A percentile compares a stretch with the other conserved stretches of the same genome.
Conservation (phyloP, 2,329 filamentous ascomycete genomes). For the Uncinocarpus reesii region DNA sequence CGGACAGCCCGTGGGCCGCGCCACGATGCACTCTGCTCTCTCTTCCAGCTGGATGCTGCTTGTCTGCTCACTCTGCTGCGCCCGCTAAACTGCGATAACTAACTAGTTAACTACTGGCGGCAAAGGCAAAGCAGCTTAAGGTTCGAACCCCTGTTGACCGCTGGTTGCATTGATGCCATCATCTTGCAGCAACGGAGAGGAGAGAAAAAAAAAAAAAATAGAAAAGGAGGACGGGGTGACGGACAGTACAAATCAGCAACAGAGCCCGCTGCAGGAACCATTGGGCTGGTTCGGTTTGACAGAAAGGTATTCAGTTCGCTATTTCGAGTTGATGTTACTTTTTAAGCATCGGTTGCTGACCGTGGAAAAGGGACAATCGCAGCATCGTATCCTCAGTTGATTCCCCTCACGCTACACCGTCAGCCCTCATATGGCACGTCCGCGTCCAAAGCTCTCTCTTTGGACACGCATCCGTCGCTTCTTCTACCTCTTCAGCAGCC, state of each 20-base stretch:
- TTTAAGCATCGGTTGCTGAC: too few relatives aligned
- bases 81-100: too few relatives aligned
- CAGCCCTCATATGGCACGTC: slow-evolving; percentile 8
- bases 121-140: slow-evolving; percentile 1
- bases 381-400: too few relatives aligned
- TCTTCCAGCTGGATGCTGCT: not conserved
- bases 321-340: too few relatives aligned
- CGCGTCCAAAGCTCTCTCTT: slow-evolving; percentile 11
- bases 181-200: slow-evolving; percentile 6
- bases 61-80: not conserved
- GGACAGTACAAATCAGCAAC: not conserved
- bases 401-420: not conserved
- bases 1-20: not conserved
- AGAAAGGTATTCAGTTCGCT: too few relatives aligned
- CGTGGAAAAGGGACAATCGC: too few relatives aligned
- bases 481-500: slow-evolving; percentile 13
- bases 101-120: not conserved
- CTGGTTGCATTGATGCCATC: slow-evolving; percentile 10
- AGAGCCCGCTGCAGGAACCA: not conserved
- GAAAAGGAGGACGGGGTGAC: not conserved
- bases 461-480: slow-evolving; percentile 11
- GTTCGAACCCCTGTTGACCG: slow-evolving; percentile 9
- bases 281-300: too few relatives aligned
- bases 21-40: not conserved
- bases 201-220: slow-evolving; percentile 1